Evolutionary conservation across 2,329 filamentous ascomycete genomes (phyloP), one percentile per base, ranked within the genome.

Genomic region (Proliferodiscus dingleyae): DNA sequence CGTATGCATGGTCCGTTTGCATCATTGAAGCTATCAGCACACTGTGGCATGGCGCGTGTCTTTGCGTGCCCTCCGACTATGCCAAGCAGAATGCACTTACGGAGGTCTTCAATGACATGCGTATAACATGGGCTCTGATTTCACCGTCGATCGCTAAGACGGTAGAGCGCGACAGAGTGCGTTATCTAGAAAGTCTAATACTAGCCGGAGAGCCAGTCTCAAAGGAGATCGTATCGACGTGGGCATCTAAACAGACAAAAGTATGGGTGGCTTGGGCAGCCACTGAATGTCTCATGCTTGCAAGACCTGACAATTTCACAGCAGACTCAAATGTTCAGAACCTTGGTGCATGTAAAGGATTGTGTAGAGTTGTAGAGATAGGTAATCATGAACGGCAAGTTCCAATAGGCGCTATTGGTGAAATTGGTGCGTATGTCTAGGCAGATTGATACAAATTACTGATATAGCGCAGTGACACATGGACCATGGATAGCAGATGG

Each of bases 401-500:
- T 18, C 55, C 55, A 30, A 42, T 54, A 8, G 55, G 53, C 21
- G 43, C 37, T 5, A 37, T 56, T 6, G 56, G 56, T 11, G 56
- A 59, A 30, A n/a, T 59, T 21, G 23, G n/a, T n/a, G n/a, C n/a
- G n/a, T n/a, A n/a, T n/a, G n/a, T n/a, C n/a, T n/a, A n/a, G n/a
- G n/a, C n/a, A n/a, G n/a, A n/a, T n/a, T n/a, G n/a, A n/a, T n/a
- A n/a, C n/a, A n/a, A n/a, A n/a, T n/a, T n/a, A n/a, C n/a, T n/a
- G n/a, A n/a, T n/a, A n/a, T n/a, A n/a, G n/a, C n/a, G n/a, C n/a
- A n/a, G n/a, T 59, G 3, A 40, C 57, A 5, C 51, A 55, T 50
- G 77, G 76, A 0, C 77, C 77, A 1, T 71, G 77, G 10, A 74
- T 84, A 3, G 79, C 78, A 6, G 67, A 74, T 23, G 79, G 79